These are phyloP conservation scores for Marchantia paleacea DNA, from an alignment of 225 moss, liverwort and hornwort genomes.

Conservation along the genomic window DNA sequence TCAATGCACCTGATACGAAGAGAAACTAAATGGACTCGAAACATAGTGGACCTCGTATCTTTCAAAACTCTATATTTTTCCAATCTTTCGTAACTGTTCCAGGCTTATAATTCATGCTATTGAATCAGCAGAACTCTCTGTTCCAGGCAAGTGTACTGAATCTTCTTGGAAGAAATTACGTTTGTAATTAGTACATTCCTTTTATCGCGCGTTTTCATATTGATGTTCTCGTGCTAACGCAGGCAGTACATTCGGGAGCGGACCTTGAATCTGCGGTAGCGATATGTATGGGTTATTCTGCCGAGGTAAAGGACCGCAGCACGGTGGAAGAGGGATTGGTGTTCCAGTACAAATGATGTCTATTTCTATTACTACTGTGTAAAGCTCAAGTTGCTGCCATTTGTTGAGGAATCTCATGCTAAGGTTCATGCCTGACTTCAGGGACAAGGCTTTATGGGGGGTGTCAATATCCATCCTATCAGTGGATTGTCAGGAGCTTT, in stretches of 20 bases:
- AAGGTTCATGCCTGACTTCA: conserved; percentile 8
- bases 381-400: neutral
- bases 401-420: neutral
- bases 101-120: too few relatives aligned
- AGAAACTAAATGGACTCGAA: neutral
- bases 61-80: too few relatives aligned
- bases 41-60: too few relatives aligned
- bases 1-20: neutral
- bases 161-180: too few relatives aligned
- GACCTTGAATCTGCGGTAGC: conserved; percentile 91
- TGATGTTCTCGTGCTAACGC: conserved; percentile 4
- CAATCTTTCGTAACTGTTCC: too few relatives aligned
- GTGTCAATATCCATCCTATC: conserved; percentile 77
- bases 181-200: too few relatives aligned
- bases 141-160: too few relatives aligned
- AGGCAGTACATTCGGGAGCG: conserved; percentile 98
- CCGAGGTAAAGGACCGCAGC: conserved; percentile 43
- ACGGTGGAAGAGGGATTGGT: too few relatives aligned
- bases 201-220: too few relatives aligned
- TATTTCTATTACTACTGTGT: neutral
- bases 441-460: conserved; percentile 86
- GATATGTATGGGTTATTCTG: conserved; percentile 81
- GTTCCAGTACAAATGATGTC: neutral
- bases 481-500: conserved; percentile 71
- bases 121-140: too few relatives aligned